Base-by-base conservation (phyloP, 2,329 filamentous ascomycete species). In the Colletotrichum cordylinicola region DNA sequence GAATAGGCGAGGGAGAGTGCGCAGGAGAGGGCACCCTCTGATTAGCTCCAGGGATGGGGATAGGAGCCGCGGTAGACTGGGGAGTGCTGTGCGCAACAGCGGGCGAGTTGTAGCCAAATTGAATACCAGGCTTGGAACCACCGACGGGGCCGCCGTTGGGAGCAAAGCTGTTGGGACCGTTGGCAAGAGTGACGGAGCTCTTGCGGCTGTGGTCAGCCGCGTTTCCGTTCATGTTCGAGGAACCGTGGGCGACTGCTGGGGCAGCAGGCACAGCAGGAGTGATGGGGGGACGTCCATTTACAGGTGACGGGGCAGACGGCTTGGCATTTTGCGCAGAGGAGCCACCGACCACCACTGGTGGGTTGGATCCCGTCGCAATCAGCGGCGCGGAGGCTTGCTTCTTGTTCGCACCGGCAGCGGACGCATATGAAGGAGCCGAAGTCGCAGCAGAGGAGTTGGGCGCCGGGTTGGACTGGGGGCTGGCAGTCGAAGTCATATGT, bases 1-100 rank as follows among this genome's bases (percentile, higher is more conserved):
- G 96, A 80, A 98, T 98, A 6, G 97, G 97, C 56, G 95, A 96
- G 6, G 97, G 97, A 61, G 96, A 98, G 79, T 94, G 93, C 65
- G 94, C 93, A 8, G 97, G 97, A 61, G 96, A 98, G 64, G 93
- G 93, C 67, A 96, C 91, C 80, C 94, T 92, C 77, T 94, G 94
- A 85, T 86, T 80, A 88, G 90, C 81, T 84, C 90, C 85, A 82
- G 92, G 92, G 85, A 91, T 95, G 85, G 87, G 88, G 79, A 91
- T 93, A 75, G 90, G 91, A 48, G 88, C 90, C 79, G 85, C 85
- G 78, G 86, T 83, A 71, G 87, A 84, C 80, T 93, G 91, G 16
- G 94, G 93, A 65, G 90, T 91, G 86, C 92, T 94, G 84, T 94
- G 91, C 18, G 91, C 89, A 80, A 91, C 89, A 82, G 90, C 89